Evolutionary conservation across 768 basidiomycete species (phyloP).

Genomic region (Psilocybe subaeruginosa): DNA sequence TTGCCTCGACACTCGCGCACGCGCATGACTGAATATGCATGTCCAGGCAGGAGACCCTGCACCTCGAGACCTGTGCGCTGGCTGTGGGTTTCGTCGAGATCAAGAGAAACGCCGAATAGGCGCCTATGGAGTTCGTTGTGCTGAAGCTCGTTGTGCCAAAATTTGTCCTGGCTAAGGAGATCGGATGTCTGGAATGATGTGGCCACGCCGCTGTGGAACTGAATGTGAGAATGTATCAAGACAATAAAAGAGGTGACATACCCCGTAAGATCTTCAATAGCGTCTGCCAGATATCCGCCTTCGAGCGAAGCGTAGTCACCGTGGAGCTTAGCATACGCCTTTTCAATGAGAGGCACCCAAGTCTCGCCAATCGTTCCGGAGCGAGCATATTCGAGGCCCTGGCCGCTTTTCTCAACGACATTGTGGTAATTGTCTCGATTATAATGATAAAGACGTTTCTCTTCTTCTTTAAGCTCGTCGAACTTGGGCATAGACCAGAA

Average conservation of each 20-base stretch:
- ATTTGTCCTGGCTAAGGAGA: constrained; percentile 47
- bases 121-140: constrained; percentile 42
- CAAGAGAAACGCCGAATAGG: constrained; percentile 45
- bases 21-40: constrained; percentile 46
- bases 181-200: constrained; percentile 33
- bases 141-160: constrained; percentile 54
- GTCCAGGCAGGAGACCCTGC: constrained; percentile 38
- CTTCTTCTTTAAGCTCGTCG: constrained; percentile 43
- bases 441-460: constrained; percentile 51
- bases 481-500: constrained; percentile 52
- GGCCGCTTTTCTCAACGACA: constrained; percentile 25
- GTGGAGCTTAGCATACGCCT: constrained; percentile 54
- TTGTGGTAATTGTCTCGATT: constrained; percentile 49
- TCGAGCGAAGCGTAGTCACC: constrained; percentile 40
- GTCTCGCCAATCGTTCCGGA: constrained; percentile 36
- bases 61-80: constrained; percentile 33
- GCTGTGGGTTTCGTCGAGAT: constrained; percentile 24
- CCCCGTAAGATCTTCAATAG: constrained; percentile 57
- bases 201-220: constrained; percentile 35
- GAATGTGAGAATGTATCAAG: background rate
- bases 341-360: constrained; percentile 53
- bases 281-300: constrained; percentile 42
- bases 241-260: background rate
- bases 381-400: constrained; percentile 20
- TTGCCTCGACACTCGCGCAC: constrained; percentile 48